Evolutionary conservation across 2,329 filamentous ascomycete genomes (phyloP), one percentile per base, ranked within the genome.

Genomic region (Aspergillus japonicus): DNA sequence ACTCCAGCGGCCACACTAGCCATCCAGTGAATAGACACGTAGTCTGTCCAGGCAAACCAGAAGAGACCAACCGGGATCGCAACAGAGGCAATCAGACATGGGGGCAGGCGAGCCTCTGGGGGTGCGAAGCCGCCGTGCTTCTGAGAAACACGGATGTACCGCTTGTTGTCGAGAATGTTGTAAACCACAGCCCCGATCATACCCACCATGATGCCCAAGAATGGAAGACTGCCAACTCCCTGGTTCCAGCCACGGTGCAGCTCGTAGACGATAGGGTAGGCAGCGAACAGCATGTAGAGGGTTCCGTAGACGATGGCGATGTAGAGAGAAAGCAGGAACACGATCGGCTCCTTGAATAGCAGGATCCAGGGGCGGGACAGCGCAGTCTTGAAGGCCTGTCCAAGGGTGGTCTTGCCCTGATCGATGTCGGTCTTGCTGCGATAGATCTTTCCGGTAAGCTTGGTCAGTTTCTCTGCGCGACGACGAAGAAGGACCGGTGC

Each of bases 11-110:
- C 70, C 50, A 78, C 70, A 58, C 69, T 69, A 14, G 68, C 75
- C 56, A 77, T 73, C 75, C 75, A 78, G 62, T 77, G 75, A 35
- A 77, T 64, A 2, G 68, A 69, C 59, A 72, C 77, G 57, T 76
- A 81, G 54, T 83, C 82, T 1, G 84, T 85, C 84, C 84, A 87
- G 0, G 83, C 84, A 59, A 86, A 83, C 83, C 83, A 85, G 70
- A 86, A 85, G 4, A 86, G 75, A 16, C 83, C 81, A 47, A 85
- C 70, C 0, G 86, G 85, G 44, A 88, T 76, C n/a, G 75, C 72
- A 23, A 84, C 74, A 56, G 77, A 79, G 33, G 80, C 81, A 3
- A 82, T 61, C 60, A 83, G 80, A 49, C 76, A 78, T 5, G 82
- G 79, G 2, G 82, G 81, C 2, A 85, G 71, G 52, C 81, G 82